Evolutionary conservation across 73 alveolate genomes (phyloP).

Genomic region (Blepharisma stoltei): DNA sequence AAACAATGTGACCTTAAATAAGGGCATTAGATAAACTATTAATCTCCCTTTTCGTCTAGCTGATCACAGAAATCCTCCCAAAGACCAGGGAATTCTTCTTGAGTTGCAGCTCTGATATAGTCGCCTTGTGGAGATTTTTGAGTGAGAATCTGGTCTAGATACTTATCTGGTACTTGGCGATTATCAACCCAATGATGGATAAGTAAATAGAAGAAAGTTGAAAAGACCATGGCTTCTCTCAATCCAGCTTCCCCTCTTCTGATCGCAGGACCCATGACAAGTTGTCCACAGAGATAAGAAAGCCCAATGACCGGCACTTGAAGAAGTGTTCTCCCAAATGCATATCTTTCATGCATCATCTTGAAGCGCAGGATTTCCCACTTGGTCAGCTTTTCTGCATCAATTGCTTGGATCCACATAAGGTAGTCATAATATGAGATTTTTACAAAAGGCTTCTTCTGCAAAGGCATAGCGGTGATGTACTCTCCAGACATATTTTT

Average conservation of each 20-base stretch:
- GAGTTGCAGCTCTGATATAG: slow-evolving; percentile 1
- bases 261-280: slow-evolving; percentile 30
- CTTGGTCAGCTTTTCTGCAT: slow-evolving; percentile 4
- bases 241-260: slow-evolving; percentile 30
- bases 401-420: slow-evolving; percentile 6
- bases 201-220: slow-evolving; percentile 15
- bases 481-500: neutral
- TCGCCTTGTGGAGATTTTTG: slow-evolving; percentile 14
- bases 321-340: slow-evolving; percentile 16
- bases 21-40: neutral
- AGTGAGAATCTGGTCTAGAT: slow-evolving; percentile 16
- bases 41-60: neutral
- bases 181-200: slow-evolving; percentile 2
- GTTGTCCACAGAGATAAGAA: slow-evolving; percentile 18
- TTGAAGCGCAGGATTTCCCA: slow-evolving; percentile 20
- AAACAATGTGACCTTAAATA: no score
- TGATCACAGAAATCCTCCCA: slow-evolving; percentile 8
- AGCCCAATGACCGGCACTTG: slow-evolving; percentile 20
- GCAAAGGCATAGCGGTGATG: neutral
- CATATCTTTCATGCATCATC: slow-evolving; percentile 22
- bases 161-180: slow-evolving; percentile 1
- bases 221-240: slow-evolving; percentile 19
- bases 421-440: slow-evolving; percentile 25
- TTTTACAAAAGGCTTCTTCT: slow-evolving; percentile 20
- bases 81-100: slow-evolving; percentile 11